Evolutionary conservation across 805 yeast genomes (phyloP).

Genomic region (Torulaspora maleeae): DNA sequence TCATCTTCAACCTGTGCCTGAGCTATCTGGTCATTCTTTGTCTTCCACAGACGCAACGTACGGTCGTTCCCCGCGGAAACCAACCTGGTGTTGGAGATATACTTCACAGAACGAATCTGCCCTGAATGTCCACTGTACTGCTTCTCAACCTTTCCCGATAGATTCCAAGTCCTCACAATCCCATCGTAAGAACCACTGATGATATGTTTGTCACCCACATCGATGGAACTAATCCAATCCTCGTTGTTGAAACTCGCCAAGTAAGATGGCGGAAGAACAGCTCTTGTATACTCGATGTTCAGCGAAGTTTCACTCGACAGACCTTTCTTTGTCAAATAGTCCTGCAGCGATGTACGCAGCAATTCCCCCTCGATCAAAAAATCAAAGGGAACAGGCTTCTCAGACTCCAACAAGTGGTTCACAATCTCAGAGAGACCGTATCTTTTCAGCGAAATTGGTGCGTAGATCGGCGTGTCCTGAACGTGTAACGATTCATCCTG

Average conservation of each 20-base stretch:
- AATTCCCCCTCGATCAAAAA: constrained; percentile 83
- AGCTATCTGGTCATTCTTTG: constrained; percentile 39
- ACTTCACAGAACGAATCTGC: constrained; percentile 75
- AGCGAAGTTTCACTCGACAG: constrained; percentile 76
- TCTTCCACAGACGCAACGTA: constrained; percentile 82
- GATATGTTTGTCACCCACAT: constrained; percentile 44
- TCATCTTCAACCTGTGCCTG: constrained; percentile 35
- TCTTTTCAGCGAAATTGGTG: constrained; percentile 80
- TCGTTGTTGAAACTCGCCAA: constrained; percentile 84
- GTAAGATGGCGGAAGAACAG: constrained; percentile 90
- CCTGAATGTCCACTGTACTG: constrained; percentile 87
- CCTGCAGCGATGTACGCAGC: constrained; percentile 71
- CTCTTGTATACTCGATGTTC: constrained; percentile 83
- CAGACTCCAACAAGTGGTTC: constrained; percentile 66
- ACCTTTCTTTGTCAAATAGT: constrained; percentile 70
- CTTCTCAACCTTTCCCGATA: constrained; percentile 71
- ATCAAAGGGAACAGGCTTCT: constrained; percentile 81
- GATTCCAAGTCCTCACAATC: constrained; percentile 81
- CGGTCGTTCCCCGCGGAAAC: constrained; percentile 88
- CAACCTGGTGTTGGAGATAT: constrained; percentile 69
- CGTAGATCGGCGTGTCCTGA: constrained; percentile 75
- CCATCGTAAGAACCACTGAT: constrained; percentile 94
- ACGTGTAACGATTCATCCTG: constrained; percentile 68
- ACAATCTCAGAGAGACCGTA: constrained; percentile 94
- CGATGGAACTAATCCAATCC: constrained; percentile 86